Evolutionary conservation across 2,329 filamentous ascomycete genomes (phyloP), one percentile per base, ranked within the genome.

Genomic region (Penicillium digitatum): DNA sequence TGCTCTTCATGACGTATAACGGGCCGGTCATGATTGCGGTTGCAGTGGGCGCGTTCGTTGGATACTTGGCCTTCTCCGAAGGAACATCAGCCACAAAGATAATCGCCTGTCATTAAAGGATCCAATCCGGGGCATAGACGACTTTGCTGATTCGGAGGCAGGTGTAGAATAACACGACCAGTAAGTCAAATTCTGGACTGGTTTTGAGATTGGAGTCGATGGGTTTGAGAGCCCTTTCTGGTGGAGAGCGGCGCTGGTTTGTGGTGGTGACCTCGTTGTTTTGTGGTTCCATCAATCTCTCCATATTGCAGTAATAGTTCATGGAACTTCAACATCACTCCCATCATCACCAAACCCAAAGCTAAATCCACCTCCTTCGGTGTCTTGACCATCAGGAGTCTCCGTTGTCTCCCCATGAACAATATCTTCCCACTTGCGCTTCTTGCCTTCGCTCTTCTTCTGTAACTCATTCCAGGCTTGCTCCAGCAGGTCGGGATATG

Each of bases 1-100:
- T 99, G 58, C 77, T 99, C 22, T 99, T 99, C 76, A 99, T 99
- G 94, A 99, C 94, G n/a, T 99, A 99, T 77, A 99, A 99, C 68
- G 94, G 94, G 54, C 95, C 89, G 87, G 86, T 99, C 64, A 99
- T 99, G 94, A 75, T 95, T 62, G 84, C 93, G 3, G 92, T 97
- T 16, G 88, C 88, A 0, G 78, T 95, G 10, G 94, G 94, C 16
- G 92, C 93, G 0, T 95, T 95, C 62, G 74, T 95, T 42, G 94
- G 94, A 40, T 96, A 95, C 70, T 71, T 96, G 57, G 66, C 87
- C 42, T 99, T 96, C 76, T 88, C 89, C 16, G 82, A 84, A 53
- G 79, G 80, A 51, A 85, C 85, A 1, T 81, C 85, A 50, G 83
- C 87, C 8, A 87, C 87, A 27, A 96, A 95, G 80, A 87, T 90